Base-by-base conservation (phyloP, 192 early-diverging fungal species). In the Podila verticillata region DNA sequence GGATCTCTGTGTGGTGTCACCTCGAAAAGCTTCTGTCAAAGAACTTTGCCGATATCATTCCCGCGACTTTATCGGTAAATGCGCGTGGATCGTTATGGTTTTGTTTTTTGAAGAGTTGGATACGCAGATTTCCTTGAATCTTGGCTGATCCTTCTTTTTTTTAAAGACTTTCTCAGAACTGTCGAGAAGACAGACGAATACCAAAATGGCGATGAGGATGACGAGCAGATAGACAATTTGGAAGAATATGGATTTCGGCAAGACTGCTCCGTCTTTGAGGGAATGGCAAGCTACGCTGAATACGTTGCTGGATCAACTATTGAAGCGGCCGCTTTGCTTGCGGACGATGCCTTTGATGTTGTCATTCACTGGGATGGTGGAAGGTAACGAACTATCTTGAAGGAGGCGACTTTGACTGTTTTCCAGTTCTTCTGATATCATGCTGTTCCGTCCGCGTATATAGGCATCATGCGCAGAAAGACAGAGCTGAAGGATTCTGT, bases 361-460 rank as follows among this genome's bases (percentile, higher is more conserved):
- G 80, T 62, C 15, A 89, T 97, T 44, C 93, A 96, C 73, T 97
- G 96, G 96, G 95, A 93, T 64, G 96, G 96, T 62, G 96, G 96
- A 15, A 87, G 95, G 70, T 94, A 94, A 65, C 26, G 61, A 19
- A 0, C 51, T 24, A 54, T 12, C 4, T 7, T 26, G 24, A 24
- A 3, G 51, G 24, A 24, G 26, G 24, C 48, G 4, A 9, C 26
- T 34, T 2, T 67, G 9, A 22, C 35, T 73, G 3, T 8, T 68
- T 65, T 39, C 36, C 3, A 44, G 2, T 57, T 28, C 35, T 26
- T 65, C n/a, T 32, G 22, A 26, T 24, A 35, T 4, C 17, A 1
- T 15, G 31, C 39, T 65, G 17, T 47, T 24, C 22, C 24, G 51
- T n/a, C n/a, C 9, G 22, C 20, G 8, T 54, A 24, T n/a, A 19